Conservation (phyloP, 257 asterid species). For the Solanum ossicruentum region DNA sequence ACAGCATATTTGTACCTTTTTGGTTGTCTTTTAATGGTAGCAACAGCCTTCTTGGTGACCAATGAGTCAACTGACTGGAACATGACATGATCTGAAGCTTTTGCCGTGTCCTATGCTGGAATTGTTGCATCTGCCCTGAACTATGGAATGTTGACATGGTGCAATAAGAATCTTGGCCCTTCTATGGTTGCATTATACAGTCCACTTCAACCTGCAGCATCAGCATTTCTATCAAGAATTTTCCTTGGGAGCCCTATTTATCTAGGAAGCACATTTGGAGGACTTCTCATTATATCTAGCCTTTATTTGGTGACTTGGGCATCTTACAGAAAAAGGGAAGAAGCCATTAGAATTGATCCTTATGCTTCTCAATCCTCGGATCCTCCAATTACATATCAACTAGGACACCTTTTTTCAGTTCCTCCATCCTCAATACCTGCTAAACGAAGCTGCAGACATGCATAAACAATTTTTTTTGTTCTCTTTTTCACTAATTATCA, state of each 20-base stretch:
- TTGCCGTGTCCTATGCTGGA: constrained; percentile 90
- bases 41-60: constrained; percentile 43
- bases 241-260: constrained; percentile 92
- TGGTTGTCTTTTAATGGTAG: constrained; percentile 65
- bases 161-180: constrained; percentile 84
- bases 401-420: constrained; percentile 48
- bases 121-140: constrained; percentile 80
- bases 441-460: too few species aligned
- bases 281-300: constrained; percentile 65
- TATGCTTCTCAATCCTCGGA: constrained; percentile 37
- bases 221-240: constrained; percentile 71
- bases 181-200: constrained; percentile 79
- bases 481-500: background rate
- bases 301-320: constrained; percentile 96
- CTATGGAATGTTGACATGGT: constrained; percentile 82
- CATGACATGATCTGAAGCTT: constrained; percentile 57
- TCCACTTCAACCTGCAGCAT: constrained; percentile 90
- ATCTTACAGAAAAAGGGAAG: constrained; percentile 47
- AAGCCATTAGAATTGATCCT: constrained; percentile 12
- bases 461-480: too few species aligned
- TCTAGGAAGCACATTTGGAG: constrained; percentile 93
- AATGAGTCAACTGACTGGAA: constrained; percentile 61
- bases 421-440: constrained; percentile 33
- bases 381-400: constrained; percentile 34
- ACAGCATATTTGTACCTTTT: constrained; percentile 87